These are phyloP conservation scores for Firmiana major DNA, from an alignment of 345 rosid genomes.

Conservation along the genomic window DNA sequence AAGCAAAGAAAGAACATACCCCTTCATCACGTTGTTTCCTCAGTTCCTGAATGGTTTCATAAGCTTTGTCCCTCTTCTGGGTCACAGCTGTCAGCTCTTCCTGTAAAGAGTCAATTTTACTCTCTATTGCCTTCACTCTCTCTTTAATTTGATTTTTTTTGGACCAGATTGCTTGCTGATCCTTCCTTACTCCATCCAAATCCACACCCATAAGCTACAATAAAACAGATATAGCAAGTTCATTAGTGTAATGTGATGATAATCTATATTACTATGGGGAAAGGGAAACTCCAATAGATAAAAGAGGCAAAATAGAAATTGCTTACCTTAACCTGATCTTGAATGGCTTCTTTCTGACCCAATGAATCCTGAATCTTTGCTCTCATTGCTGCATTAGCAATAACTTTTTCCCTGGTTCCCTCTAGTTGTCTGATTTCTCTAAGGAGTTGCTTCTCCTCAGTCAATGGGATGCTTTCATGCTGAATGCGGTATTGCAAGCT, in stretches of 20 bases:
- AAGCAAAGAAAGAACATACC: constrained; percentile 37
- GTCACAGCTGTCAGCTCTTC: constrained; percentile 46
- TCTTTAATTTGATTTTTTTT: constrained; percentile 51
- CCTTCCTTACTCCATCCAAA: constrained; percentile 87
- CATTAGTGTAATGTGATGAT: background rate
- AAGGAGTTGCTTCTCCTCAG: constrained; percentile 91
- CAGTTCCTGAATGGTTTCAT: constrained; percentile 47
- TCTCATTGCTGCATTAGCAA: constrained; percentile 75
- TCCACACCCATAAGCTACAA: constrained; percentile 81
- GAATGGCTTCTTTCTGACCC: constrained; percentile 66
- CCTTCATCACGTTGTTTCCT: constrained; percentile 63
- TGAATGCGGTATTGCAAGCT: constrained; percentile 77
- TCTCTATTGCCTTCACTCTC: constrained; percentile 50
- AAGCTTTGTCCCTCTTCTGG: constrained; percentile 61
- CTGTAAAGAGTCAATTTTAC: constrained; percentile 52
- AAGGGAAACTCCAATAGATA: background rate
- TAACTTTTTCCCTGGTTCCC: constrained; percentile 87
- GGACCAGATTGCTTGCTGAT: constrained; percentile 61
- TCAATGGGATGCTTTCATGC: constrained; percentile 84
- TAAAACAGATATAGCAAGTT: constrained; percentile 8
- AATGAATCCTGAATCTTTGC: constrained; percentile 80
- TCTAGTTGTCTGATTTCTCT: constrained; percentile 89
- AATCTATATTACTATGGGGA: background rate
- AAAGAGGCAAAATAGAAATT: background rate
- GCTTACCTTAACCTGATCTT: constrained; percentile 94